Percentiles rank a stretch among this genome's conserved stretches.
phyloP scores from a whole-genome alignment of 768 basidiomycete species.

The Leccinum pellstonianum region DNA sequence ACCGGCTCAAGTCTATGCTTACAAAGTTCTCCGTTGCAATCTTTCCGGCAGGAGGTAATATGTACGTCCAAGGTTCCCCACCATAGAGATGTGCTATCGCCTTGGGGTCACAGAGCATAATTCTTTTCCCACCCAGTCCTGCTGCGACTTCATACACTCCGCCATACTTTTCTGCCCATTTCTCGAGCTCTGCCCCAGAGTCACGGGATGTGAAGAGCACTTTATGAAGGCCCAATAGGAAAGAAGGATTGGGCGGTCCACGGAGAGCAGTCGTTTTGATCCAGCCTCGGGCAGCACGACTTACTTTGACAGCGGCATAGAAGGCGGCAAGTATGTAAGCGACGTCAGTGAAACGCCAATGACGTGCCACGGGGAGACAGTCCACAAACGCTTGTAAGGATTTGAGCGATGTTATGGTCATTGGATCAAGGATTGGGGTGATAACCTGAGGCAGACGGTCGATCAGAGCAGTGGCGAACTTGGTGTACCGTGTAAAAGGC shows the following conservation, averaged over 20 bases:
- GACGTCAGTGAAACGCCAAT: slow-evolving; percentile 1
- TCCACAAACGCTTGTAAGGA: not conserved
- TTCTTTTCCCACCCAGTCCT: slow-evolving; percentile 32
- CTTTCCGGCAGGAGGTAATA: slow-evolving; percentile 22
- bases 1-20: slow-evolving; percentile 1
- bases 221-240: slow-evolving; percentile 19
- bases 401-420: slow-evolving; percentile 2
- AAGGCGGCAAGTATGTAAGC: slow-evolving; percentile 2
- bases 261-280: slow-evolving; percentile 22
- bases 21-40: slow-evolving; percentile 26
- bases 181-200: slow-evolving; percentile 38
- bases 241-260: slow-evolving; percentile 20
- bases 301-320: slow-evolving; percentile 11
- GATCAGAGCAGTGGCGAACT: not conserved
- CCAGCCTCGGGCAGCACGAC: not conserved
- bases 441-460: not conserved
- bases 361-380: not conserved
- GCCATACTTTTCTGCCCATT: slow-evolving; percentile 51
- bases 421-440: not conserved
- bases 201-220: slow-evolving; percentile 15
- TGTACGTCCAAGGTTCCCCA: slow-evolving; percentile 44
- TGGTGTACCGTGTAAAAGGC: not conserved
- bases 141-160: slow-evolving; percentile 42
- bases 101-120: slow-evolving; percentile 47
- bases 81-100: slow-evolving; percentile 51